Percentiles rank a stretch among this genome's conserved stretches.
These are phyloP conservation scores for Tillandsia fasciculata DNA, from an alignment of 176 grass and related monocot genomes.

Conservation along the genomic window DNA sequence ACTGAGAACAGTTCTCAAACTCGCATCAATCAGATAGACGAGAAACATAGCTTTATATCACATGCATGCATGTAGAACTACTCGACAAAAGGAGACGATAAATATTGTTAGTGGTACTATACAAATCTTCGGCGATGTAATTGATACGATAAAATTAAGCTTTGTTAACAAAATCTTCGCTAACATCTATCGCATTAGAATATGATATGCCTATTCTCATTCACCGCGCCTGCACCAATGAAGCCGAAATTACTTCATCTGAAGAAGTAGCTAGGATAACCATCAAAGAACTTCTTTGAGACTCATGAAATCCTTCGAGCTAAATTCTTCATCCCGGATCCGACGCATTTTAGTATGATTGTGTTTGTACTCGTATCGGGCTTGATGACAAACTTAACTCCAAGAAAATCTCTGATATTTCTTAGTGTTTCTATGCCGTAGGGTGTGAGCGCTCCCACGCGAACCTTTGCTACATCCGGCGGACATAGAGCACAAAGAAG, in stretches of 20 bases:
- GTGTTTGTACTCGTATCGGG: constrained; percentile 63
- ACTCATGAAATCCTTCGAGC: constrained; percentile 52
- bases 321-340: constrained; percentile 66
- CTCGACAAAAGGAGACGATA: too few relatives aligned
- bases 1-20: too few relatives aligned
- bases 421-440: constrained; percentile 61
- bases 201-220: too few relatives aligned
- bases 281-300: neutral
- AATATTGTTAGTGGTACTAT: too few relatives aligned
- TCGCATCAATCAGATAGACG: too few relatives aligned
- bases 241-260: neutral
- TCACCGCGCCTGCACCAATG: neutral
- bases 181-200: too few relatives aligned
- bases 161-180: too few relatives aligned
- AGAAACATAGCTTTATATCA: too few relatives aligned
- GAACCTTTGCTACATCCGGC: constrained; percentile 67
- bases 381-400: constrained; percentile 66
- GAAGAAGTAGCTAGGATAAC: neutral
- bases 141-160: too few relatives aligned
- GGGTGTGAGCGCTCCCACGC: constrained; percentile 66
- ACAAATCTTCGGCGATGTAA: too few relatives aligned
- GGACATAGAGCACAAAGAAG: constrained; percentile 72
- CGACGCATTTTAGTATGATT: constrained; percentile 66
- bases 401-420: constrained; percentile 84
- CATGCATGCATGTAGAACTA: too few relatives aligned